phyloP scores from a whole-genome alignment of 768 basidiomycete species.

The Lactifluus subvellereus region DNA sequence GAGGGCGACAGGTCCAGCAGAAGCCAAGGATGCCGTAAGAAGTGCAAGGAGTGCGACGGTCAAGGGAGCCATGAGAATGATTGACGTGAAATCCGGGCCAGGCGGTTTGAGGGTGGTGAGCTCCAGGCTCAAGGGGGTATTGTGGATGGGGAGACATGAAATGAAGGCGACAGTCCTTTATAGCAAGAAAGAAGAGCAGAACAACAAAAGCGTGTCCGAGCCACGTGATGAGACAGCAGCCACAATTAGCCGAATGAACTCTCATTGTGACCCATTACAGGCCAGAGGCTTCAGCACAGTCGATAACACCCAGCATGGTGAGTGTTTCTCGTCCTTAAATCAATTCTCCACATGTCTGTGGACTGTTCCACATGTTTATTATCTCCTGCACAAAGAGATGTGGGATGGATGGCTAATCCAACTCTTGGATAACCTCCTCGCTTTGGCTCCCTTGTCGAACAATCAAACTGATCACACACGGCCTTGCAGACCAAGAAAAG shows the following conservation, averaged over 20 bases:
- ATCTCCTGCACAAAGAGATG: constrained; percentile 9
- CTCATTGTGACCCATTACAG: constrained; percentile 18
- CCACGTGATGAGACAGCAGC: not conserved
- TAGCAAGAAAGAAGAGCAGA: not conserved
- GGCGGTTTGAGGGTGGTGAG: constrained; percentile 4
- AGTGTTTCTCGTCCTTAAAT: constrained; percentile 24
- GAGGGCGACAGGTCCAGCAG: constrained; percentile 33
- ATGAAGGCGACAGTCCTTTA: too few species aligned
- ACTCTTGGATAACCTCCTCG: constrained; percentile 26
- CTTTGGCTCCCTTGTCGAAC: not conserved
- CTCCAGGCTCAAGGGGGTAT: constrained; percentile 18
- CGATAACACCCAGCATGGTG: constrained; percentile 34
- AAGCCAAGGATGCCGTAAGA: constrained; percentile 29
- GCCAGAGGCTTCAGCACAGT: constrained; percentile 30
- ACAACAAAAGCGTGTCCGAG: not conserved
- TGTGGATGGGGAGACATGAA: not conserved
- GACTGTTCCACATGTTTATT: constrained; percentile 8
- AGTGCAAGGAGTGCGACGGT: constrained; percentile 25
- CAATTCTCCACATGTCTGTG: not conserved
- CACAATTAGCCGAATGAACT: constrained; percentile 7
- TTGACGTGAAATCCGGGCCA: constrained; percentile 4
- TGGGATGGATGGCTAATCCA: constrained; percentile 31
- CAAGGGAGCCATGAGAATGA: constrained; percentile 11
- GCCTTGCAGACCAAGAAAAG: constrained; percentile 87
- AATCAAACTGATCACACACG: constrained; percentile 23